Conservation (phyloP, 1,139 yeast species). For the Suhomyces choctaworum region DNA sequence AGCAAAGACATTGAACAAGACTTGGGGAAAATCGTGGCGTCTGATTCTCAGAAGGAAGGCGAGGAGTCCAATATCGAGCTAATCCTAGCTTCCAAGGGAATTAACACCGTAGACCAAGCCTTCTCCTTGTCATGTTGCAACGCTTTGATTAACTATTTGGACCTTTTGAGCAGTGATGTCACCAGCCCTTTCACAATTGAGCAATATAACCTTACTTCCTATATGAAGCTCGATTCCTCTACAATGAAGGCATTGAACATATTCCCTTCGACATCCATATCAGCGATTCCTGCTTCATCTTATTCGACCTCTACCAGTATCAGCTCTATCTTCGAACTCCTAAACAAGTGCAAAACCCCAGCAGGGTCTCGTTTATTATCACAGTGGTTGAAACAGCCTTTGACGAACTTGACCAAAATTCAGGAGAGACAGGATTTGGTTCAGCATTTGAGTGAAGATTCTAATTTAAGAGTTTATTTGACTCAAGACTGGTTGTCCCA, state of each 20-base stretch:
- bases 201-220: conserved; percentile 69
- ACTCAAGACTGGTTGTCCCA: conserved; percentile 67
- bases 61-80: conserved; percentile 42
- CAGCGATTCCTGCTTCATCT: conserved; percentile 44
- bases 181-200: conserved; percentile 49
- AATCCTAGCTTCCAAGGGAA: conserved; percentile 62
- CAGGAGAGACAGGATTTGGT: conserved; percentile 72
- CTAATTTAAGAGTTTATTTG: conserved; percentile 62
- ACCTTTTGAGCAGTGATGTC: conserved; percentile 54
- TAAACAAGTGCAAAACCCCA: conserved; percentile 82
- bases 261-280: conserved; percentile 53
- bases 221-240: conserved; percentile 86
- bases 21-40: conserved; percentile 44
- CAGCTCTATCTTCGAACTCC: conserved; percentile 72
- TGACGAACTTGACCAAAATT: conserved; percentile 63
- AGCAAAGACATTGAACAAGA: conserved; percentile 73
- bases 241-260: conserved; percentile 86
- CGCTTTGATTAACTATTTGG: conserved; percentile 65
- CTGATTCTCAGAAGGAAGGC: conserved; percentile 22
- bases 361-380: conserved; percentile 84
- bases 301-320: conserved; percentile 19
- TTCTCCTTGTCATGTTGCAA: conserved; percentile 52
- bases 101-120: conserved; percentile 35
- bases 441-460: conserved; percentile 66
- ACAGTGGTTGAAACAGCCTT: conserved; percentile 96